A percentile compares a stretch with the other conserved stretches of the same genome.
Conservation (phyloP, 306 rosid species). For the Ziziphus jujuba region DNA sequence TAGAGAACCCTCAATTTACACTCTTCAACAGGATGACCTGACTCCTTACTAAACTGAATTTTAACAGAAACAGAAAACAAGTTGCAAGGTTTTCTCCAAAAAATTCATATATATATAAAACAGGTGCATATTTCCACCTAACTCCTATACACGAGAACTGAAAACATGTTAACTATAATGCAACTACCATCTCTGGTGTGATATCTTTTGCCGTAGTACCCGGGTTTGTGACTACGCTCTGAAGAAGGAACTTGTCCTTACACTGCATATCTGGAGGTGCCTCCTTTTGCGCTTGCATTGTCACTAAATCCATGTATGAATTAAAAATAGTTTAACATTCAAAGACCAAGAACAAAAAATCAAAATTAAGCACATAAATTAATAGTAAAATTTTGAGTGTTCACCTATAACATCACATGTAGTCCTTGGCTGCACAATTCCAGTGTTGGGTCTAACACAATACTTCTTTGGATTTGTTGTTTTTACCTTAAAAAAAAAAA, state of each 20-base stretch:
- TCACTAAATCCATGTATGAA: slow-evolving; percentile 42
- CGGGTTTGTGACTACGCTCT: slow-evolving; percentile 54
- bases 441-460: slow-evolving; percentile 96
- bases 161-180: not conserved
- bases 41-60: slow-evolving; percentile 73
- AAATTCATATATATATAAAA: not conserved
- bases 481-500: slow-evolving; percentile 61
- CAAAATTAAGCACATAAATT: slow-evolving; percentile 4
- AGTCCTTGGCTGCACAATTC: slow-evolving; percentile 82
- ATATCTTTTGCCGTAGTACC: slow-evolving; percentile 65
- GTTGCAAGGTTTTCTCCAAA: not conserved
- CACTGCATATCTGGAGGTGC: slow-evolving; percentile 79
- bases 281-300: slow-evolving; percentile 96
- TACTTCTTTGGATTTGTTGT: slow-evolving; percentile 94
- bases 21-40: slow-evolving; percentile 71
- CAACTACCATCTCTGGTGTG: slow-evolving; percentile 67
- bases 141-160: not conserved
- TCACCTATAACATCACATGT: slow-evolving; percentile 77
- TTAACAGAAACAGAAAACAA: slow-evolving; percentile 26
- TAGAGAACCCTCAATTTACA: slow-evolving; percentile 77
- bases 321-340: slow-evolving; percentile 7
- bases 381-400: slow-evolving; percentile 14
- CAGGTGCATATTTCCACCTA: not conserved
- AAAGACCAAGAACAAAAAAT: not conserved
- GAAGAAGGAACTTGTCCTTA: slow-evolving; percentile 93